Conservation (phyloP, 805 yeast species). For the Clavispora phyllophila region DNA sequence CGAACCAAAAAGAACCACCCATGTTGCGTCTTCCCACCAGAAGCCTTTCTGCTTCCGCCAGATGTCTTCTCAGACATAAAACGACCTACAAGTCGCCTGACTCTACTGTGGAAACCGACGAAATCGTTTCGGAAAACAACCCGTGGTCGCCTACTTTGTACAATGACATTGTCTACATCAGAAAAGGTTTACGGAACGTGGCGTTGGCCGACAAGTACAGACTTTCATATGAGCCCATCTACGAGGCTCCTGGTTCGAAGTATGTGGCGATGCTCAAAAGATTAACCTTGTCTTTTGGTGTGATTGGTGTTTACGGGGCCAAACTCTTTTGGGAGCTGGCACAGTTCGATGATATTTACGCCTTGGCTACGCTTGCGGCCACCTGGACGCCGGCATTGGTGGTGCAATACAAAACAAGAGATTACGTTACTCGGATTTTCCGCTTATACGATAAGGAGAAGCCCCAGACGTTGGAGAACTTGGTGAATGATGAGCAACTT, state of each 20-base stretch:
- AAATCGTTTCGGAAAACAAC: constrained; percentile 35
- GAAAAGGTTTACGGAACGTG: constrained; percentile 32
- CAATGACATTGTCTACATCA: constrained; percentile 40
- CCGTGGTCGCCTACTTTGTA: constrained; percentile 44
- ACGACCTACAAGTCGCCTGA: constrained; percentile 22
- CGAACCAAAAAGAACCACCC: no score
- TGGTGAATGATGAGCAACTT: constrained; percentile 57
- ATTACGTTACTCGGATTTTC: constrained; percentile 69
- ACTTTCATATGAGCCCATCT: constrained; percentile 57
- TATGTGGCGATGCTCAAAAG: constrained; percentile 61
- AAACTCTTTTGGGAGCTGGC: constrained; percentile 52
- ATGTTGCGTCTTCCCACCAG: constrained; percentile 2
- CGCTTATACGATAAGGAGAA: constrained; percentile 59
- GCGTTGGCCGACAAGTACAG: constrained; percentile 50
- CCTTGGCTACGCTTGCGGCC: constrained; percentile 39
- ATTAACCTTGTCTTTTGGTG: constrained; percentile 56
- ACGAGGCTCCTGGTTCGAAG: constrained; percentile 57
- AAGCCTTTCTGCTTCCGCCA: constrained; percentile 5
- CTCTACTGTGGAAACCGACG: constrained; percentile 37
- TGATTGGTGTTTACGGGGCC: constrained; percentile 58
- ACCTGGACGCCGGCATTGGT: constrained; percentile 53
- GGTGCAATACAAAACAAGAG: constrained; percentile 48
- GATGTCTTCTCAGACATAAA: constrained; percentile 11
- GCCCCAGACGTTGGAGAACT: constrained; percentile 60
- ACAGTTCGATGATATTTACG: constrained; percentile 47